Evolutionary conservation across 768 basidiomycete genomes (phyloP), one percentile per base, ranked within the genome.

Genomic region (Pleurotus djamor): DNA sequence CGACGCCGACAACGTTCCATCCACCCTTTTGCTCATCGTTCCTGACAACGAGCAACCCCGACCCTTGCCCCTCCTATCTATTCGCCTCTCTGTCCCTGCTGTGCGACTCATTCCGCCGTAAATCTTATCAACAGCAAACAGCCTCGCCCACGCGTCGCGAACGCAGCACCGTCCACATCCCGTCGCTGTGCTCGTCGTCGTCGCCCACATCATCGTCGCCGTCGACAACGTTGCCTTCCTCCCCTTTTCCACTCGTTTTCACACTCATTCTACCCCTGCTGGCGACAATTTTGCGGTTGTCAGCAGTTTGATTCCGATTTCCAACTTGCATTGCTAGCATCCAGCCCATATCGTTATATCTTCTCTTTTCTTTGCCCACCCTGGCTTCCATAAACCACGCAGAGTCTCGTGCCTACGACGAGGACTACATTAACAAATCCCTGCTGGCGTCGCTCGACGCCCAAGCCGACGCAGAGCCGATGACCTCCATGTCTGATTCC

Each of bases 351-450:
- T 12, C 47, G 28, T 44, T 17, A 14, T 41, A 41, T 41, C 38
- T 33, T 14, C 28, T 59, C 57, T 57, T 65, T 33, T 58, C 61
- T 67, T 68, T 72, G 74, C 74, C 72, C 82, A 81, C 67, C 66
- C 82, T 84, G 83, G 83, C 83, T 74, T 71, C 79, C 69, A 74
- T 78, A 59, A 68, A 76, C 63, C 67, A 68, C 63, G 69, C 67
- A 64, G 76, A 74, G 66, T 76, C 75, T 66, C 76, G 71, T 62
- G 70, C 73, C 59, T 28, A 38, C 37, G 88, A 86, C 83, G 91
- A 93, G 83, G 91, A 89, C 74, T 86, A 87, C 67, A 91, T 93
- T 71, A 93, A 92, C 78, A 87, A 87, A 71, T 92, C 91, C 57
- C 82, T 93, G 60, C 76, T 93, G 65, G 91, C 90, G 72, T 89